These are phyloP conservation scores for Saururus chinensis DNA, from an alignment of 164 flowering plant species.

Conservation along the genomic window DNA sequence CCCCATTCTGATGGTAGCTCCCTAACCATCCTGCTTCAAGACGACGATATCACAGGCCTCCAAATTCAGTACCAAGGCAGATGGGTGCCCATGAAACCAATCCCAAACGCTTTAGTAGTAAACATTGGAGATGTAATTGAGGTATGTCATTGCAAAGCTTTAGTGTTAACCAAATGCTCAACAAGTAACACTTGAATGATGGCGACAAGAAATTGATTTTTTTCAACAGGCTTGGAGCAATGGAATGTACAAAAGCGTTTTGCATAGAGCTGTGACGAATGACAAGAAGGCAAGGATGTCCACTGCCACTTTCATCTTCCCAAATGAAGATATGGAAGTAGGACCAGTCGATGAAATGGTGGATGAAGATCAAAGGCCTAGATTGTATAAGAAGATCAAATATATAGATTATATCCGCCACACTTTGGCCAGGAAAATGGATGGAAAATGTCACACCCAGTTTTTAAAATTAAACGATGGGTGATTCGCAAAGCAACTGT, in stretches of 20 bases:
- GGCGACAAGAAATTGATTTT: background rate
- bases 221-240: conserved; percentile 9
- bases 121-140: conserved; percentile 27
- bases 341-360: conserved; percentile 12
- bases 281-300: conserved; percentile 20
- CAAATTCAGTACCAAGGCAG: conserved; percentile 19
- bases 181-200: background rate
- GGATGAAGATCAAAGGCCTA: conserved; percentile 4
- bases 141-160: conserved; percentile 7
- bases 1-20: conserved; percentile 29
- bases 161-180: background rate
- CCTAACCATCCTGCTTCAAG: conserved; percentile 24
- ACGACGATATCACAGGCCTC: conserved; percentile 19
- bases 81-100: conserved; percentile 20
- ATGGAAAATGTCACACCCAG: conserved; percentile 14
- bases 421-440: conserved; percentile 14
- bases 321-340: conserved; percentile 12
- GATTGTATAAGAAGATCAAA: conserved; percentile 13
- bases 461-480: background rate
- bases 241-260: conserved; percentile 17
- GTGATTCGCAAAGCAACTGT: background rate
- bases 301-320: conserved; percentile 15
- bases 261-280: conserved; percentile 23
- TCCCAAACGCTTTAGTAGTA: conserved; percentile 23
- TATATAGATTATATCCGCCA: conserved; percentile 10